Base-by-base conservation (phyloP, 257 asterid species). In the Verbena officinalis region DNA sequence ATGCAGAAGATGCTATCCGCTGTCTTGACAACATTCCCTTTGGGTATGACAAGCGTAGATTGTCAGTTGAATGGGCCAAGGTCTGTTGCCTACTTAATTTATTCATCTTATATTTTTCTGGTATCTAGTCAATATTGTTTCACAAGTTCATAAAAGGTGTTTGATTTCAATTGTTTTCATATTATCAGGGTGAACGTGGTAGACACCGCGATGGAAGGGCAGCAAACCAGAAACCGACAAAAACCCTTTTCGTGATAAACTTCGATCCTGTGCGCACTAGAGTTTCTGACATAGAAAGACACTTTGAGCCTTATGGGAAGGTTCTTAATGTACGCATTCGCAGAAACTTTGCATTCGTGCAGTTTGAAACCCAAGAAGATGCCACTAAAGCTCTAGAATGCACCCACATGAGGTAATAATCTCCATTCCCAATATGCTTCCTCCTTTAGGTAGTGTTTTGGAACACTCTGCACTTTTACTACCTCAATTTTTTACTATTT, bases 31-130 rank as follows among this genome's bases (percentile, higher is more conserved):
- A 73, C 63, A 0, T 61, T 1, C 85, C 95, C 7, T 93, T 93
- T 80, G 96, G 97, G 49, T 68, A 78, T 66, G 95, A 83, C 58
- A 80, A 75, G 72, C 96, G 90, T 42, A 79, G 77, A 64, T 75
- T 93, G 38, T 85, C 95, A 0, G 90, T 89, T 17, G 96, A 93
- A 76, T 93, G 98, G 97, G 98, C 98, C 57, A 93, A 78, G 90
- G 98, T 86, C 54, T 65, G 22, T 30, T 50, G 20, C 5, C 51
- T 22, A 0, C 13, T 4, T 44, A 22, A n/a, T 23, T 12, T 30
- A 3, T 23, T 36, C 27, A 15, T 12, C 14, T 12, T 3, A 53
- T 27, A 27, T 27, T 27, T 27, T 27, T 27, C 33, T 5, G 5
- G 33, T 39, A 4, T 51, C 31, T 20, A 51, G 42, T 52, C 33